Evolutionary conservation across 768 basidiomycete genomes (phyloP), one percentile per base, ranked within the genome.

Genomic region (Tylopilus balloui): DNA sequence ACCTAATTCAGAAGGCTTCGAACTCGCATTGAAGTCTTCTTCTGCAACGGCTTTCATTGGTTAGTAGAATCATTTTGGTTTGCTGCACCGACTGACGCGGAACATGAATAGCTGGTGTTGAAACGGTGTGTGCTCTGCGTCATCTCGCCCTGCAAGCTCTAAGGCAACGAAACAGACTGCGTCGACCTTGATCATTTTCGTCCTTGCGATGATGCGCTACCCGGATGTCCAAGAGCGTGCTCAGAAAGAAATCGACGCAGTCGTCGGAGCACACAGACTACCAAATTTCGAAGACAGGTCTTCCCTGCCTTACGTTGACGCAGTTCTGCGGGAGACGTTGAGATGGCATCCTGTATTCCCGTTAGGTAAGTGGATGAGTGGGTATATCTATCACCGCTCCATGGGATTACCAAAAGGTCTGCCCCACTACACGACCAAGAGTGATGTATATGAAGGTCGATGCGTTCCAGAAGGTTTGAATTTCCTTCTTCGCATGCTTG

Each of bases 311-410:
- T 70, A 68, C 36, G 42, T 69, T 1, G 59, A 63, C 3, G 69
- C 69, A 17, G 45, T 70, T 45, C 34, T 71, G 43, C 69, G 69
- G 29, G 70, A 70, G 57, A 68, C 64, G 15, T 29, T 67, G 40
- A 65, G 65, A 41, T 66, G 65, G 65, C 62, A 69, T 37, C 65
- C 65, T 6, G 67, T 66, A 9, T 62, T 69, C 51, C 65, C 65
- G 5, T 46, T 66, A 46, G 67, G 65, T 55, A 42, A 48, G 59
- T 44, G 37, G 27, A 40, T 24, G 14, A 21, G 27, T 6, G 19
- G 32, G 25, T n/a, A 6, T 13, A 28, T 39, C 9, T 25, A 31
- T 34, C 28, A 17, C 15, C 10, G 35, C 28, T 45, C 40, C 48
- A 32, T 27, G 10, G n/a, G 9, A n/a, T 34, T 28, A 11, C 39